These are phyloP conservation scores for Ceratocystis harringtonii DNA, from an alignment of 2,329 filamentous ascomycete genomes.

Conservation along the genomic window DNA sequence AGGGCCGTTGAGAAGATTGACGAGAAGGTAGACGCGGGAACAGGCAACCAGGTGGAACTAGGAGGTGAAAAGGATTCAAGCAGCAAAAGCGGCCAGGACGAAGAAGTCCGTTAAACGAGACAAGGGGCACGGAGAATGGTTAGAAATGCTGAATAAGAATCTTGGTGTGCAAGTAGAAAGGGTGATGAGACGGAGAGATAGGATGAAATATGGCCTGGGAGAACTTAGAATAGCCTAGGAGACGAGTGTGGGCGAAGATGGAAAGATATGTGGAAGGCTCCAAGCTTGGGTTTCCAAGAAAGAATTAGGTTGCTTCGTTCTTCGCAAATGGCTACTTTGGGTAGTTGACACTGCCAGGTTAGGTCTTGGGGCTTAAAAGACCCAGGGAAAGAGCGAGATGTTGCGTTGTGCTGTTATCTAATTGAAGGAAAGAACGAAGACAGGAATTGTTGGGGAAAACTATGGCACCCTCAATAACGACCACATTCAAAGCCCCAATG, in stretches of 20 bases:
- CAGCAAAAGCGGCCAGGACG: background rate
- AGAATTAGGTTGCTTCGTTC: no score
- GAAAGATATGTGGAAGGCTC: background rate
- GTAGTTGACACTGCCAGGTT: background rate
- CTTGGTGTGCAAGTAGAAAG: background rate
- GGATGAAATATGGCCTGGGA: background rate
- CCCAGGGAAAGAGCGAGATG: background rate
- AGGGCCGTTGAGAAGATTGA: background rate
- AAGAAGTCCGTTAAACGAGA: background rate
- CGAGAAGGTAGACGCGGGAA: background rate
- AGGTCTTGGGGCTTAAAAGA: background rate
- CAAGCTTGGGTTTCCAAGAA: background rate
- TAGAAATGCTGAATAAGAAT: background rate
- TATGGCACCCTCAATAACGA: background rate
- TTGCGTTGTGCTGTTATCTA: background rate
- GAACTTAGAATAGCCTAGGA: background rate
- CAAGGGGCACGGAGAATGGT: constrained; percentile 1
- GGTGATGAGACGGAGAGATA: background rate
- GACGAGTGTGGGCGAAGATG: background rate
- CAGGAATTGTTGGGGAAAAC: background rate
- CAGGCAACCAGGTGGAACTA: background rate
- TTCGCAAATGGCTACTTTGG: no score
- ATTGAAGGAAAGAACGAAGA: background rate
- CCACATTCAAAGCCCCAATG: background rate
- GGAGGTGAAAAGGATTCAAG: background rate